Percentiles rank a stretch among this genome's conserved stretches.
Evolutionary conservation across 768 basidiomycete species (phyloP).

Genomic region (Suillus placidus): DNA sequence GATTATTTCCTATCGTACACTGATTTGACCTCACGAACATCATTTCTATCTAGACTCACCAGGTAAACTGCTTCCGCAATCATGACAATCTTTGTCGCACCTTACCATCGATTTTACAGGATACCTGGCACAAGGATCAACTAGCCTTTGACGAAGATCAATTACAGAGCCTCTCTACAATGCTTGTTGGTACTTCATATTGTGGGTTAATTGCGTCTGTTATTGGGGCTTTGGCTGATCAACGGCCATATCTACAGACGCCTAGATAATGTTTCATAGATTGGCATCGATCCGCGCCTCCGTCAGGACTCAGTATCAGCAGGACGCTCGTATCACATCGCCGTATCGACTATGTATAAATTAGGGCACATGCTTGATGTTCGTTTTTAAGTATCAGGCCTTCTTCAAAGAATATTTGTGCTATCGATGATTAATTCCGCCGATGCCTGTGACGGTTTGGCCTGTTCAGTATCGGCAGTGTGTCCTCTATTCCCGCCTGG

Average conservation of each 20-base stretch:
- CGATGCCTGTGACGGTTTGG: background rate
- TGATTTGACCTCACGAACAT: constrained; percentile 11
- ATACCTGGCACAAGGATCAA: constrained; percentile 92
- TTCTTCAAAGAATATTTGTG: constrained; percentile 3
- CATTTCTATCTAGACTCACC: constrained; percentile 52
- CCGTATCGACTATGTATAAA: constrained; percentile 10
- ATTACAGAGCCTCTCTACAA: constrained; percentile 80
- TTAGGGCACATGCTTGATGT: constrained; percentile 7
- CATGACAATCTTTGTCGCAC: constrained; percentile 9
- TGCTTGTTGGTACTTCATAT: constrained; percentile 89
- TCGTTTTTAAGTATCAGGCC: background rate
- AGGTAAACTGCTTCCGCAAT: constrained; percentile 41
- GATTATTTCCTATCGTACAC: constrained; percentile 24
- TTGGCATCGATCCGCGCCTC: constrained; percentile 12
- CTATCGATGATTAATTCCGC: constrained; percentile 7
- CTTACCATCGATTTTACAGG: constrained; percentile 46
- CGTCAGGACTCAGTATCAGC: background rate
- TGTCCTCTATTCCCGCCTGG: background rate
- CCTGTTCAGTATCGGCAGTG: background rate
- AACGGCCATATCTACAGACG: constrained; percentile 29
- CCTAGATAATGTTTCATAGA: constrained; percentile 15
- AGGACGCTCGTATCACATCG: constrained; percentile 11
- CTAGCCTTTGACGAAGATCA: constrained; percentile 88
- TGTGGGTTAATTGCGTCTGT: constrained; percentile 48
- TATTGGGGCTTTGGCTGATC: constrained; percentile 17